These are phyloP conservation scores for Ceratopteris richardii DNA, from an alignment of 75 land plant genomes.

Conservation along the genomic window DNA sequence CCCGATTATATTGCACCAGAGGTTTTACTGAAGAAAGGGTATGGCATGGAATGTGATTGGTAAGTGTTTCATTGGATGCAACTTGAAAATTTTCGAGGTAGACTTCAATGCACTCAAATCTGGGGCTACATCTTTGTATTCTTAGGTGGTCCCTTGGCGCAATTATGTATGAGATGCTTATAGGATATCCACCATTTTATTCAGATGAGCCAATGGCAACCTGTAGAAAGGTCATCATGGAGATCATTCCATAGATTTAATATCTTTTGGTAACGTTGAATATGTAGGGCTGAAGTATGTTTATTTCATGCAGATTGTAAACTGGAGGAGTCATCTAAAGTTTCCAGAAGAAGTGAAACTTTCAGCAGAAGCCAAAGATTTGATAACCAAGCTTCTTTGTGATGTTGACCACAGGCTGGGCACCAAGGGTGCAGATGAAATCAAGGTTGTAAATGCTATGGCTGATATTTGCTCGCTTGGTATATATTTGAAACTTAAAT, in stretches of 20 bases:
- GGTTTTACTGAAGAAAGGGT: constrained; percentile 65
- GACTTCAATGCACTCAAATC: too few relatives aligned
- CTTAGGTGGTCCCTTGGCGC: constrained; percentile 77
- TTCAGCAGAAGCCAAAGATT: constrained; percentile 53
- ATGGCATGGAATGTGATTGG: constrained; percentile 89
- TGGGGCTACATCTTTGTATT: neutral
- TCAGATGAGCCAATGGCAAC: constrained; percentile 76
- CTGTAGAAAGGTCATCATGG: constrained; percentile 47
- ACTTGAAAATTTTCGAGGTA: too few relatives aligned
- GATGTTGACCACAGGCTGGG: constrained; percentile 60
- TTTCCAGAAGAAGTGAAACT: constrained; percentile 59
- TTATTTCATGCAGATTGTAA: constrained; percentile 36
- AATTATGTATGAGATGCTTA: constrained; percentile 70
- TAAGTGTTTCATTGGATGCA: too few relatives aligned
- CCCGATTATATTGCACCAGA: constrained; percentile 83
- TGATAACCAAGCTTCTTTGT: constrained; percentile 47
- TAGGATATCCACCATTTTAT: constrained; percentile 79
- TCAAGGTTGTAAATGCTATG: constrained; percentile 45
- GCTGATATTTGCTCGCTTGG: constrained; percentile 13
- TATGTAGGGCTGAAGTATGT: too few relatives aligned
- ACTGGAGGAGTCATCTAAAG: constrained; percentile 53
- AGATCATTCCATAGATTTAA: too few relatives aligned
- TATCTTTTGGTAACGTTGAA: too few relatives aligned
- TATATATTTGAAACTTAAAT: too few relatives aligned
- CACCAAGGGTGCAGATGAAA: constrained; percentile 54